These are phyloP conservation scores for Crotalaria pallida DNA, from an alignment of 306 rosid species.

Conservation along the genomic window DNA sequence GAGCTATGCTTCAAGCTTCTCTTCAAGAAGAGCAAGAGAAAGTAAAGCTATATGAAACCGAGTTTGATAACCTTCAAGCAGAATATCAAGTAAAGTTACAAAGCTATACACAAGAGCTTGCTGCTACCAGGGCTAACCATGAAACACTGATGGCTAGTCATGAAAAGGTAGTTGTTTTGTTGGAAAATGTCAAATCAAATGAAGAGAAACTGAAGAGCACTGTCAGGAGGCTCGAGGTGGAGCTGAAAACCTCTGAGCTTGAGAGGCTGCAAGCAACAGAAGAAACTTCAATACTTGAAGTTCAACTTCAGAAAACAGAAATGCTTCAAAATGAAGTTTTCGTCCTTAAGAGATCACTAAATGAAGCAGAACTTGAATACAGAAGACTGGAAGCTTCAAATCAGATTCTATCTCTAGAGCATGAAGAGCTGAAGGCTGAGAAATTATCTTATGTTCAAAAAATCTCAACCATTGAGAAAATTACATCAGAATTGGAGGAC, in stretches of 20 bases:
- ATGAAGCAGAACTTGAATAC: slow-evolving; percentile 27
- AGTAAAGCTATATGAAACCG: slow-evolving; percentile 21
- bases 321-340: slow-evolving; percentile 34
- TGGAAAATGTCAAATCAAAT: slow-evolving; percentile 29
- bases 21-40: slow-evolving; percentile 40
- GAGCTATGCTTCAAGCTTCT: slow-evolving; percentile 32
- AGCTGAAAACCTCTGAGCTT: slow-evolving; percentile 39
- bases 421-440: slow-evolving; percentile 39
- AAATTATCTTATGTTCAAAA: slow-evolving; percentile 24
- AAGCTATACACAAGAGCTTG: slow-evolving; percentile 24
- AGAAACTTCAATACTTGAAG: slow-evolving; percentile 33
- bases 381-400: slow-evolving; percentile 41
- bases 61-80: slow-evolving; percentile 20
- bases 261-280: slow-evolving; percentile 37
- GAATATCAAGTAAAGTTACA: slow-evolving; percentile 27
- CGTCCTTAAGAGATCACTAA: slow-evolving; percentile 30
- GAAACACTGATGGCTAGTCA: slow-evolving; percentile 30
- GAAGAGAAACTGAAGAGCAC: slow-evolving; percentile 27
- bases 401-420: slow-evolving; percentile 28
- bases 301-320: slow-evolving; percentile 33
- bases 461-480: slow-evolving; percentile 32
- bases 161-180: slow-evolving; percentile 27
- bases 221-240: slow-evolving; percentile 24
- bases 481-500: slow-evolving; percentile 35
- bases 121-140: slow-evolving; percentile 24